A percentile compares a stretch with the other conserved stretches of the same genome.
phyloP scores from a whole-genome alignment of 1,284 basidiomycete species.

The Trichosporon coremiiforme region DNA sequence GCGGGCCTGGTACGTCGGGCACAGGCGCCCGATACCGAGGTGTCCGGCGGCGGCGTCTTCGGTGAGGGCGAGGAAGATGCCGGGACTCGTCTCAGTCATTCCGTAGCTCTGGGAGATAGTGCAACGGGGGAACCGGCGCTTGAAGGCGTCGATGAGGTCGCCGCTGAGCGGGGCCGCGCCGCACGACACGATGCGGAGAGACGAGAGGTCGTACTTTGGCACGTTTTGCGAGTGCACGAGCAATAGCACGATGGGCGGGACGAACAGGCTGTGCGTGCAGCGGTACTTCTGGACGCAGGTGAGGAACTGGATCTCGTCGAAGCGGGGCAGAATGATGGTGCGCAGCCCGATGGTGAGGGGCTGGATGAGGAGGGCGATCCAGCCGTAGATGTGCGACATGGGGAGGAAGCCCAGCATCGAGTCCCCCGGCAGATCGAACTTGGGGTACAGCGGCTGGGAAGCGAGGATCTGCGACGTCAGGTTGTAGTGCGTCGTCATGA shows the following conservation, averaged over 20 bases:
- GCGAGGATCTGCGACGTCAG: conserved; percentile 55
- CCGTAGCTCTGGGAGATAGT: conserved; percentile 54
- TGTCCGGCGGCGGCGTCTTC: conserved; percentile 5
- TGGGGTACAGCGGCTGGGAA: background rate
- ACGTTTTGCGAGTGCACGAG: conserved; percentile 60
- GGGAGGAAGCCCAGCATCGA: conserved; percentile 27
- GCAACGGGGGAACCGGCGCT: conserved; percentile 24
- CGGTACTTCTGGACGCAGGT: conserved; percentile 11
- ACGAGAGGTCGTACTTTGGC: conserved; percentile 69
- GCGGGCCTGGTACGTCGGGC: conserved; percentile 76
- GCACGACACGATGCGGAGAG: conserved; percentile 65
- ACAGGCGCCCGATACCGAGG: conserved; percentile 64
- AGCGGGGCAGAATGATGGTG: conserved; percentile 69
- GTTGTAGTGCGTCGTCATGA: conserved; percentile 67
- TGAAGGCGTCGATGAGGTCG: conserved; percentile 42
- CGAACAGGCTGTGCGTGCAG: conserved; percentile 65
- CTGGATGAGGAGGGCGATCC: conserved; percentile 61
- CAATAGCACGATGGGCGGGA: conserved; percentile 77
- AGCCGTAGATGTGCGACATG: conserved; percentile 31
- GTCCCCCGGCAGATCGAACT: conserved; percentile 21
- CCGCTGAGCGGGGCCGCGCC: conserved; percentile 79
- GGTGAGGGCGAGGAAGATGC: conserved; percentile 35
- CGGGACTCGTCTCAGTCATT: conserved; percentile 59
- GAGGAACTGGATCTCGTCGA: conserved; percentile 53
- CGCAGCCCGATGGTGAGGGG: conserved; percentile 65